A percentile compares a stretch with the other conserved stretches of the same genome.
Conservation (phyloP, 129 eudicot genomes). For the Oenanthe sinensis region DNA sequence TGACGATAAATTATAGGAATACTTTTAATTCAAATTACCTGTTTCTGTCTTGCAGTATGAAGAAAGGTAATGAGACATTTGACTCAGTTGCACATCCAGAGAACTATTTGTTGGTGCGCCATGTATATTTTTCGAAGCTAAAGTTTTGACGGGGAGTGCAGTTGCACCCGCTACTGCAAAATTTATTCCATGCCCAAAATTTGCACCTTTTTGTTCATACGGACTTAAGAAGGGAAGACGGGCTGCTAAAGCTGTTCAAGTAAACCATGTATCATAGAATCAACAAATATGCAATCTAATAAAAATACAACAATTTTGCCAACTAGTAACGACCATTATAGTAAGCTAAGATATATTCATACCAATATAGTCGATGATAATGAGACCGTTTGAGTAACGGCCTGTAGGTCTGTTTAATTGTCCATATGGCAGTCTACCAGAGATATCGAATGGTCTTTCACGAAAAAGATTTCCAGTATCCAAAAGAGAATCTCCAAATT, state of each 20-base stretch:
- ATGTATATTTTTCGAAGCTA: constrained; percentile 1
- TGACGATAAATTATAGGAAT: neutral
- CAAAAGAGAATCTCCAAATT: constrained; percentile 23
- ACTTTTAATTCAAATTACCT: neutral
- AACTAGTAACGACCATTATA: too few relatives aligned
- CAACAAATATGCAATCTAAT: too few relatives aligned
- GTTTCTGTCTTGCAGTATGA: neutral
- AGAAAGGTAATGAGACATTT: neutral
- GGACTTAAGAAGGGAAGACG: constrained; percentile 19
- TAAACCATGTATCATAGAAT: too few relatives aligned
- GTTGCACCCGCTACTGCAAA: constrained; percentile 38
- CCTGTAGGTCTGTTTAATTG: constrained; percentile 18
- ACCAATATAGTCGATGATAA: constrained; percentile 19
- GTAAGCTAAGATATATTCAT: neutral
- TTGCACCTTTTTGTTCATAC: constrained; percentile 8
- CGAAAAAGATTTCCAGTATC: constrained; percentile 25
- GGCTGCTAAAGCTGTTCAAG: neutral
- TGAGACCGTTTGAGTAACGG: constrained; percentile 21
- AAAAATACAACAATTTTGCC: too few relatives aligned
- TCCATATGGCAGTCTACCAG: constrained; percentile 23
- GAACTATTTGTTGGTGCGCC: constrained; percentile 15
- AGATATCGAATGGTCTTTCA: neutral
- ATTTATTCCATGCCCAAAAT: constrained; percentile 24
- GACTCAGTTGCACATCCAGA: constrained; percentile 17
- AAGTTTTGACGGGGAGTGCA: constrained; percentile 15